phyloP scores from a whole-genome alignment of 2,329 filamentous ascomycete genomes.

The Orbilia brochopaga region DNA sequence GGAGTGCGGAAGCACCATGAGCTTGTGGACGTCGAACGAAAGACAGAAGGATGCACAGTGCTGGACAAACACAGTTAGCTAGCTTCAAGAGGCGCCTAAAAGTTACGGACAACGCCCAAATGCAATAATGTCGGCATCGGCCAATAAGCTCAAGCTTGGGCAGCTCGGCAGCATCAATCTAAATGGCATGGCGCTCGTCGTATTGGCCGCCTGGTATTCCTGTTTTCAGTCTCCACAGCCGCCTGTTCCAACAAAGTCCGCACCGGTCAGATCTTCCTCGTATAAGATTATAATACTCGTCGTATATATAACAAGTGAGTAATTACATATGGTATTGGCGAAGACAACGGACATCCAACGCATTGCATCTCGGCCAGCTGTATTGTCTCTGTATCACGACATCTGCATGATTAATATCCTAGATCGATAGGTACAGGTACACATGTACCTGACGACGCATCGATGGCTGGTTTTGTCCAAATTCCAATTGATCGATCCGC shows the following conservation, averaged over 20 bases:
- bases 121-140: constrained; percentile 6
- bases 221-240: constrained; percentile 19
- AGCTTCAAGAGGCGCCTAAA: constrained; percentile 32
- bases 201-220: constrained; percentile 20
- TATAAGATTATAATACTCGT: not conserved
- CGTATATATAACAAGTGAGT: not conserved
- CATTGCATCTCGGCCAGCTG: not conserved
- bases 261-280: not conserved
- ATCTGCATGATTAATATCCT: not conserved
- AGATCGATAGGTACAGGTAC: too few relatives aligned
- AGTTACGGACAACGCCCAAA: constrained; percentile 33
- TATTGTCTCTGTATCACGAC: not conserved
- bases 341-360: not conserved
- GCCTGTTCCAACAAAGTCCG: constrained; percentile 19
- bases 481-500: not conserved
- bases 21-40: too few relatives aligned
- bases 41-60: too few relatives aligned
- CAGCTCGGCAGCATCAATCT: constrained; percentile 2
- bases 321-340: too few relatives aligned
- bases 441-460: not conserved
- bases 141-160: constrained; percentile 6
- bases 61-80: not conserved
- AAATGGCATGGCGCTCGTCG: not conserved
- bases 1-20: not conserved
- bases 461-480: not conserved